Conservation (phyloP, 192 early-diverging fungal genomes). For the Helicostylum pulchrum region DNA sequence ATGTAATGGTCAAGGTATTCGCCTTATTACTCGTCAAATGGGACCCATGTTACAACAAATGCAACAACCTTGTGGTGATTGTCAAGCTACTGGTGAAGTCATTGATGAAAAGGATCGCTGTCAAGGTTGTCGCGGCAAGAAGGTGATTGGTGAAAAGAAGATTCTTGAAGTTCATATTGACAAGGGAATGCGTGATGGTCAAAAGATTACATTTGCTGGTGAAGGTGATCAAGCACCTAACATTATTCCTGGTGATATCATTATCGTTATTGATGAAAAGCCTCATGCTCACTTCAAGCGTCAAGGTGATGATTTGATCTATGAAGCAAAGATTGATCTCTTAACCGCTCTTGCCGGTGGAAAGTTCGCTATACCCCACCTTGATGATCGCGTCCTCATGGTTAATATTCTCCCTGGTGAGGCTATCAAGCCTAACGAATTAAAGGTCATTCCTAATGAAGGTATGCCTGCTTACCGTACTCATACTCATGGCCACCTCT, state of each 20-base stretch:
- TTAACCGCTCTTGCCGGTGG: conserved; percentile 95
- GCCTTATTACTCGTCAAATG: conserved; percentile 88
- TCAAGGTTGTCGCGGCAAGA: conserved; percentile 87
- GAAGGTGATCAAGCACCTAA: conserved; percentile 97
- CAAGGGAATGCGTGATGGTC: conserved; percentile 95
- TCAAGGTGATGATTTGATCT: conserved; percentile 88
- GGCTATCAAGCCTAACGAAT: conserved; percentile 83
- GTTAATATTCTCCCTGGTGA: conserved; percentile 94
- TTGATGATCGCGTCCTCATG: conserved; percentile 87
- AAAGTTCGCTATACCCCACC: conserved; percentile 84
- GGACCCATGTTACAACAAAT: conserved; percentile 99
- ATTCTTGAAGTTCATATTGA: conserved; percentile 96
- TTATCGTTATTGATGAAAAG: conserved; percentile 96
- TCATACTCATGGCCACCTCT: conserved; percentile 89
- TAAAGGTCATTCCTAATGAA: conserved; percentile 84
- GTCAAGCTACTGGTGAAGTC: conserved; percentile 87
- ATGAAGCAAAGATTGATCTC: conserved; percentile 91
- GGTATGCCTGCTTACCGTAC: conserved; percentile 95
- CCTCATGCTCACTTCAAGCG: conserved; percentile 91
- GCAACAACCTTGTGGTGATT: conserved; percentile 92
- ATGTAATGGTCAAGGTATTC: conserved; percentile 91
- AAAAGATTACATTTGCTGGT: conserved; percentile 92
- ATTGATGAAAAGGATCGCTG: conserved; percentile 91
- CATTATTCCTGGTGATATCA: conserved; percentile 94
- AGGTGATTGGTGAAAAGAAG: conserved; percentile 86